Evolutionary conservation across 2,329 filamentous ascomycete species (phyloP), one percentile per base, ranked within the genome.

Genomic region (Paecilomyces fulvus): DNA sequence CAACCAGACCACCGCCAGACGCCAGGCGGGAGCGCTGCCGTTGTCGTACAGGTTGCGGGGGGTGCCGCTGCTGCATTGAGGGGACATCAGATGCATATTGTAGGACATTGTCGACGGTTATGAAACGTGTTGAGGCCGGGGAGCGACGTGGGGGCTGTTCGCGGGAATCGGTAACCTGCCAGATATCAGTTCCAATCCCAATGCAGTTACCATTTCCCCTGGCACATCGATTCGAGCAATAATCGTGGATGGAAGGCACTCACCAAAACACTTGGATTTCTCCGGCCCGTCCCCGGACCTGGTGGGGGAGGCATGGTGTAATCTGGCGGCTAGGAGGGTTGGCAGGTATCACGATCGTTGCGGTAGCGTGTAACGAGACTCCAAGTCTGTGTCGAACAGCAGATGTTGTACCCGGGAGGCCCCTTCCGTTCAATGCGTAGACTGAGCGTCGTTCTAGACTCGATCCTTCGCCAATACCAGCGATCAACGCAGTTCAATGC

Each of bases 31-130:
- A 49, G 10, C 48, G 48, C 11, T 30, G 67, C 61, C 51, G 63
- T 60, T 53, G 57, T 70, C 67, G 57, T 14, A 53, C 57, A 25
- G 55, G 57, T 31, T 78, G 67, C 30, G 79, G 76, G 1, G 89
- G 87, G 0, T 83, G 80, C 43, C 94, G 86, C 56, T 90, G 89
- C 72, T 96, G 92, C 66, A 91, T 92, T 0, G 94, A 97, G 1
- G 94, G 94, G 46, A 99, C 94, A 68, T 96, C 92, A 52, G 90
- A 94, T 58, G 91, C 88, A 76, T 95, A 90, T 71, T 95, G 91
- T 4, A 99, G 84, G 62, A 97, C 89, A 70, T 92, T 95, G 76
- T 99, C 94, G 72, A 99, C 92, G 14, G 81, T 84, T 69, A 97
- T 90, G 72, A 89, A 89, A 65, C 84, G 88, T 78, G 84, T 92